These are phyloP conservation scores for Suillus subluteus DNA, from an alignment of 768 basidiomycete species.

Conservation along the genomic window DNA sequence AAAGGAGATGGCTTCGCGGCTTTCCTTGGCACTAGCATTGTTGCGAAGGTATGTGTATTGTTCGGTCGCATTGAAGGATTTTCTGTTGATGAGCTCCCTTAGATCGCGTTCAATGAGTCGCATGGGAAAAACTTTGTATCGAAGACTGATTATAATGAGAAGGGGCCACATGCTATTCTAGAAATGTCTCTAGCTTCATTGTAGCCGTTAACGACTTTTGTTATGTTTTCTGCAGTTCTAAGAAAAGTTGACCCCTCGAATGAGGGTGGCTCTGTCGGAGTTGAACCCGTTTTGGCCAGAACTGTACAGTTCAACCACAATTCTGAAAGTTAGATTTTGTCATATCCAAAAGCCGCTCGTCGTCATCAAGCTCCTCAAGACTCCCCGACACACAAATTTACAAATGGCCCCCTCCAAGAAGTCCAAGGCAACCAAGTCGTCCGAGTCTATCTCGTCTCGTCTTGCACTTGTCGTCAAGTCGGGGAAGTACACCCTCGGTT, in stretches of 20 bases:
- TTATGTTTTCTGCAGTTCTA: not conserved
- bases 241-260: not conserved
- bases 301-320: conserved; percentile 34
- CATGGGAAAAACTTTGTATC: conserved; percentile 73
- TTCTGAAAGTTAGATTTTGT: conserved; percentile 21
- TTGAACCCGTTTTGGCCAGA: conserved; percentile 23
- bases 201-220: conserved; percentile 34
- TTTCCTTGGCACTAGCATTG: conserved; percentile 81
- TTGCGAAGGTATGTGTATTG: conserved; percentile 67
- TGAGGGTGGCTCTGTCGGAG: conserved; percentile 24
- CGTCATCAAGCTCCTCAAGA: conserved; percentile 20
- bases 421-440: conserved; percentile 91
- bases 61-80: not conserved
- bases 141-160: conserved; percentile 74
- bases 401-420: conserved; percentile 96
- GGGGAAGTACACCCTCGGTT: conserved; percentile 95
- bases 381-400: conserved; percentile 15
- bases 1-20: conserved; percentile 81
- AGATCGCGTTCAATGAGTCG: conserved; percentile 79
- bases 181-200: conserved; percentile 78
- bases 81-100: conserved; percentile 1
- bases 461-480: conserved; percentile 98
- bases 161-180: conserved; percentile 75
- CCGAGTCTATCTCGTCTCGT: conserved; percentile 90
- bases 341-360: conserved; percentile 8